These are phyloP conservation scores for Camellia oleifera DNA, from an alignment of 179 eudicot species.

Conservation along the genomic window DNA sequence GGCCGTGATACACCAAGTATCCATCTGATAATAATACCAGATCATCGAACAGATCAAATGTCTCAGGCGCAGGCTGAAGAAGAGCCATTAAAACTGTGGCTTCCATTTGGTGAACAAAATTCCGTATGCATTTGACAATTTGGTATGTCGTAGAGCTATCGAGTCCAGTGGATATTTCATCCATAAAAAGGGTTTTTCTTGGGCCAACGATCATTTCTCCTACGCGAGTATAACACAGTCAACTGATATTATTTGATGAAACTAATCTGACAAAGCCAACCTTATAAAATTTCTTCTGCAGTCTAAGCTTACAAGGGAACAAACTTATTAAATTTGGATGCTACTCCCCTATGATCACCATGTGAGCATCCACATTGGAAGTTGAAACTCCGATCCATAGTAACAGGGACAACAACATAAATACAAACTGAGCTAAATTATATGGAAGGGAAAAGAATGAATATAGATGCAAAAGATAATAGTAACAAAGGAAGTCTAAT, in stretches of 20 bases:
- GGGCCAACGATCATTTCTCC: slow-evolving; percentile 99
- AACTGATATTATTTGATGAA: background rate
- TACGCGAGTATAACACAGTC: slow-evolving; percentile 20
- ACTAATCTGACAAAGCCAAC: background rate
- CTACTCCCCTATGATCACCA: background rate
- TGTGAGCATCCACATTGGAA: background rate
- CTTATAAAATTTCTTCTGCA: background rate
- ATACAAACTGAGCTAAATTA: background rate
- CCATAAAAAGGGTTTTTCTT: slow-evolving; percentile 89
- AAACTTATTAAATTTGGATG: background rate
- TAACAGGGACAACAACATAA: background rate
- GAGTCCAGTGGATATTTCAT: slow-evolving; percentile 94
- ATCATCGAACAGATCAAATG: slow-evolving; percentile 69
- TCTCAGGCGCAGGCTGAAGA: slow-evolving; percentile 80
- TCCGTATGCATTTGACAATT: slow-evolving; percentile 71
- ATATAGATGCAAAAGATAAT: background rate
- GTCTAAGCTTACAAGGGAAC: background rate
- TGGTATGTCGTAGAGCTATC: slow-evolving; percentile 97
- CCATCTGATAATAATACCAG: slow-evolving; percentile 60
- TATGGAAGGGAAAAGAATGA: background rate
- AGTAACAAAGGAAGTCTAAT: no score
- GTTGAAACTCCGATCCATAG: background rate
- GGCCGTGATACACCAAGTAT: slow-evolving; percentile 60
- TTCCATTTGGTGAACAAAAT: slow-evolving; percentile 82
- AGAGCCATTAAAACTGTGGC: slow-evolving; percentile 68